Evolutionary conservation across 768 basidiomycete genomes (phyloP).

Genomic region (Mycena galopus): DNA sequence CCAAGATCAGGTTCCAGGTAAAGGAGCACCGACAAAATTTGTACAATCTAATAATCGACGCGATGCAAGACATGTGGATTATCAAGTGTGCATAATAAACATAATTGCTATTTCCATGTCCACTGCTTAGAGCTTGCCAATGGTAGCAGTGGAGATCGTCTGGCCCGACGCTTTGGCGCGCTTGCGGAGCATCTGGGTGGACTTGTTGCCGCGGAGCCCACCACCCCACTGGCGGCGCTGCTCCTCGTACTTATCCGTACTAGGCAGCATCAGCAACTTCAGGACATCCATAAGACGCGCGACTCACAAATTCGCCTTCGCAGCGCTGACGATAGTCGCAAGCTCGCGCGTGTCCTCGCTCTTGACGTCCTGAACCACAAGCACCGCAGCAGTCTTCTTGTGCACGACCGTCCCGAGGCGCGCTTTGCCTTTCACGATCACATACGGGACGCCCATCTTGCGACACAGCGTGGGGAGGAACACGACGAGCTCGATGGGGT

Average conservation of each 20-base stretch:
- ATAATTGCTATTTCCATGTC: not conserved
- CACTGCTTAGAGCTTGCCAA: conserved; percentile 72
- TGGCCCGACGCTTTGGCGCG: conserved; percentile 93
- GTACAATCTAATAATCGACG: not conserved
- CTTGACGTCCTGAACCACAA: conserved; percentile 93
- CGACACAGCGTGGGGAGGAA: conserved; percentile 98
- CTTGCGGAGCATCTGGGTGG: conserved; percentile 92
- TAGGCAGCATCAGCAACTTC: conserved; percentile 43
- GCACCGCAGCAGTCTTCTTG: conserved; percentile 97
- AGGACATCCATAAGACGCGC: not conserved
- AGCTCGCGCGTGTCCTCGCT: conserved; percentile 95
- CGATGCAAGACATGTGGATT: conserved; percentile 4
- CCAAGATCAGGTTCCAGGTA: no score
- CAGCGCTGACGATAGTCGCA: conserved; percentile 90
- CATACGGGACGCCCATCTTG: conserved; percentile 99
- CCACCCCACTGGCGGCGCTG: conserved; percentile 95
- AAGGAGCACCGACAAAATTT: not conserved
- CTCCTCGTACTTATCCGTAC: conserved; percentile 95
- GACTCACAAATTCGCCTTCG: conserved; percentile 97
- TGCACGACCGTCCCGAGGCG: conserved; percentile 98
- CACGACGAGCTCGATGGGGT: conserved; percentile 99
- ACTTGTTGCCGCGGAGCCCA: conserved; percentile 95
- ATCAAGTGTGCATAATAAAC: conserved; percentile 6
- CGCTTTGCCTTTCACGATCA: conserved; percentile 98
- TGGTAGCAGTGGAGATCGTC: conserved; percentile 64